Evolutionary conservation across 805 yeast genomes (phyloP).

Genomic region (Pichia phayaonensis): DNA sequence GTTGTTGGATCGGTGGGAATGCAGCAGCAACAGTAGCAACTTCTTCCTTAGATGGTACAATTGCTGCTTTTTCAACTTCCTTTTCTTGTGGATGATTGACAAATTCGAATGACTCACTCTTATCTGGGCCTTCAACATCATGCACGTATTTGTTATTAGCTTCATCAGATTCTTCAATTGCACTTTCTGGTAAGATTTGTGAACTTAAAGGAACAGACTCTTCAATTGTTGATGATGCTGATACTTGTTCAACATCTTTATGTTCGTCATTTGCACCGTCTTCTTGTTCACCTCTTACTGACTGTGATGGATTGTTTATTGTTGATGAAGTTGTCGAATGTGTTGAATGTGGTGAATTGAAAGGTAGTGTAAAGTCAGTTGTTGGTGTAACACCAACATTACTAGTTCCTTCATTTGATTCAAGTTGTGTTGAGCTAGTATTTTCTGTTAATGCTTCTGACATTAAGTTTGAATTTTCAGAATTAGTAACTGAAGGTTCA

Average conservation of each 20-base stretch:
- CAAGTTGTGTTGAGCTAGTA: constrained; percentile 41
- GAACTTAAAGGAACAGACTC: constrained; percentile 26
- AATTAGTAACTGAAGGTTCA: constrained; percentile 17
- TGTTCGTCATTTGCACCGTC: neutral
- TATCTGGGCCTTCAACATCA: constrained; percentile 10
- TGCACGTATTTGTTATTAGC: constrained; percentile 2
- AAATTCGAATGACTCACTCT: constrained; percentile 45
- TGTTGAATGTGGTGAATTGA: constrained; percentile 68
- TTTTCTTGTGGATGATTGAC: constrained; percentile 35
- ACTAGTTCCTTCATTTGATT: neutral
- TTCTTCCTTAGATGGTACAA: neutral
- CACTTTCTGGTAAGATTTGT: constrained; percentile 25
- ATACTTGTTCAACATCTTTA: constrained; percentile 42
- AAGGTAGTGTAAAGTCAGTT: constrained; percentile 28
- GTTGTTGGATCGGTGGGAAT: constrained; percentile 7
- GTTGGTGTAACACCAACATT: constrained; percentile 2
- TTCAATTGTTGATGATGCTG: constrained; percentile 28
- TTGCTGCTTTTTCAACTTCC: neutral
- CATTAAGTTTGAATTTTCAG: constrained; percentile 15
- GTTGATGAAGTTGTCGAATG: constrained; percentile 85
- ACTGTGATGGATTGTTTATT: constrained; percentile 84
- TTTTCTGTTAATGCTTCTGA: constrained; percentile 7
- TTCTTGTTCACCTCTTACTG: constrained; percentile 55
- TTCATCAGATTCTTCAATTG: constrained; percentile 3
- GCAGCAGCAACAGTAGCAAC: constrained; percentile 4